Percentiles rank a stretch among this genome's conserved stretches.
These are phyloP conservation scores for Eucalyptus polyanthemos DNA, from an alignment of 345 rosid genomes.

Conservation along the genomic window DNA sequence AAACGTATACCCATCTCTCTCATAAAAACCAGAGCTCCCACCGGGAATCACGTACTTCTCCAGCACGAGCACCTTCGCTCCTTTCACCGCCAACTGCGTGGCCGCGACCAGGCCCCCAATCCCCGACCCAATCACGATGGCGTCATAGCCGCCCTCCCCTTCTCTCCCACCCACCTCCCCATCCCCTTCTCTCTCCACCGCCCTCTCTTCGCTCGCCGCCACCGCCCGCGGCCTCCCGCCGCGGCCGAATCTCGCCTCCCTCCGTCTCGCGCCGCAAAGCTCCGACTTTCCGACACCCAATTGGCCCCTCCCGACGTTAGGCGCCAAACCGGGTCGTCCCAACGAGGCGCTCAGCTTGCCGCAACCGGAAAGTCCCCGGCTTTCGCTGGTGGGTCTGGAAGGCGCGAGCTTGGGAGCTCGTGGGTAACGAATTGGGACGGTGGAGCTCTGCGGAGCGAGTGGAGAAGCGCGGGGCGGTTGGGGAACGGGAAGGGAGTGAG, in stretches of 20 bases:
- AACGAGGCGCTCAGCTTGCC: background rate
- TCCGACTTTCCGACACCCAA: background rate
- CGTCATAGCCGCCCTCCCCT: conserved; percentile 39
- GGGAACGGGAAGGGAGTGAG: background rate
- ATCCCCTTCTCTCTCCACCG: background rate
- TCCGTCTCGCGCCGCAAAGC: background rate
- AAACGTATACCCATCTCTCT: conserved; percentile 81
- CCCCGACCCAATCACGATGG: conserved; percentile 86
- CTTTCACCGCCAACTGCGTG: conserved; percentile 80
- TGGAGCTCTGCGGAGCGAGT: background rate
- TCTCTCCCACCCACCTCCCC: background rate
- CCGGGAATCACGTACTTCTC: conserved; percentile 98
- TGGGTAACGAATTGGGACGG: background rate
- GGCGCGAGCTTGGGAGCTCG: background rate
- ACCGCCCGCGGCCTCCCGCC: background rate
- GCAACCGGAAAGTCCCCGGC: background rate
- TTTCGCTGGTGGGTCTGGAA: background rate
- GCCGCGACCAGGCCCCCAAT: conserved; percentile 92
- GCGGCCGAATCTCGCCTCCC: background rate
- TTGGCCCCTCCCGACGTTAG: background rate
- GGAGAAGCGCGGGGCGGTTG: background rate
- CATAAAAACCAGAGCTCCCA: conserved; percentile 87
- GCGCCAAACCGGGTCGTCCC: accelerated
- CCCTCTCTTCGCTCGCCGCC: background rate
- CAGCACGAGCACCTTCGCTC: conserved; percentile 72